Evolutionary conservation across 1,284 basidiomycete species (phyloP).

Genomic region (Ustilago shanxiensis): DNA sequence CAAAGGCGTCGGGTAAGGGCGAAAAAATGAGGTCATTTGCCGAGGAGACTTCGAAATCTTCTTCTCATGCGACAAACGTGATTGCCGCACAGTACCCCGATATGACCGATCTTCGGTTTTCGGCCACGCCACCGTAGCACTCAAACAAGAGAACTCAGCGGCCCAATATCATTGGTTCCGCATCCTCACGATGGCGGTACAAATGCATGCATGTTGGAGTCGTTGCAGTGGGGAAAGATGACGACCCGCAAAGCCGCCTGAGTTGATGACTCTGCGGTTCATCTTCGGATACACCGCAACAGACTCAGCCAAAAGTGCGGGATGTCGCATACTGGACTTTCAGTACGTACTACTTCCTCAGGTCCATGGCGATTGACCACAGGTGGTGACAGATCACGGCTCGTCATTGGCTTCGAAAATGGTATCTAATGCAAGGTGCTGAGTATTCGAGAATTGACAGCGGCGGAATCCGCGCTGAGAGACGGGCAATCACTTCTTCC

Average conservation of each 20-base stretch:
- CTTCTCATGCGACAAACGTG: slow-evolving; percentile 8
- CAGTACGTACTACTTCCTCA: background rate
- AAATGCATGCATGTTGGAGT: background rate
- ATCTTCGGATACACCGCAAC: background rate
- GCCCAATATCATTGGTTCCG: background rate
- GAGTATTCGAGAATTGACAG: background rate
- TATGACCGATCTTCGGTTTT: slow-evolving; percentile 3
- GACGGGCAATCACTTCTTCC: slow-evolving; percentile 13
- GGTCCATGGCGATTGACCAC: background rate
- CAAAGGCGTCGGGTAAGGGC: background rate
- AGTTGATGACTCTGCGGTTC: background rate
- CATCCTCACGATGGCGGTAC: background rate
- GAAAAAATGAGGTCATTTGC: slow-evolving; percentile 28
- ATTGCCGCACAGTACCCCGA: background rate
- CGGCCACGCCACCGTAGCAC: background rate
- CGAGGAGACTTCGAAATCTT: slow-evolving; percentile 23
- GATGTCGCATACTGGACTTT: background rate
- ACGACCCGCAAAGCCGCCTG: slow-evolving; percentile 1
- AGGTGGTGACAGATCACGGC: no score
- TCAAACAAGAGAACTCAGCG: background rate
- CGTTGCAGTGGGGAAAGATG: background rate
- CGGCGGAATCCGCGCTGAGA: background rate
- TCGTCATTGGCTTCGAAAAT: no score
- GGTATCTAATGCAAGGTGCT: background rate
- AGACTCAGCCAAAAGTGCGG: background rate